Evolutionary conservation across 2,329 filamentous ascomycete genomes (phyloP), one percentile per base, ranked within the genome.

Genomic region (Cercospora sesami): DNA sequence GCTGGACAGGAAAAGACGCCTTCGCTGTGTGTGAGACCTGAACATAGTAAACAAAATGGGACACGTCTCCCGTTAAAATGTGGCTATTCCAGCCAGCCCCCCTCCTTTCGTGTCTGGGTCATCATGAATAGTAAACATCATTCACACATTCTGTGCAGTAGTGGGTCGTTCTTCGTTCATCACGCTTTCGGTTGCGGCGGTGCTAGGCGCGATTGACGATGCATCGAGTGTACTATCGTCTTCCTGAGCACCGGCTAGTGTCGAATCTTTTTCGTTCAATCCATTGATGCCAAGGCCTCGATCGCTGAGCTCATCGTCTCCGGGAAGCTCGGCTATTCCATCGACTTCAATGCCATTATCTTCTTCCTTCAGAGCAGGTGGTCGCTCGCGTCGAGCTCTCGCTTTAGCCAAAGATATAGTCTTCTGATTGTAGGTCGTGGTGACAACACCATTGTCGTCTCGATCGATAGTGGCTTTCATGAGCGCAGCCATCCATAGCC

Each of bases 381-480:
- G 95, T 5, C 95, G 88, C 77, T 97, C 93, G 66, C 91, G 91
- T 89, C 96, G 92, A 70, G 90, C 87, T 67, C 90, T 89, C 12
- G 95, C 95, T 81, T 97, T 97, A 65, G 90, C 87, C 6, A 99
- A 87, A 28, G 91, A 95, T 65, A 99, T 97, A 0, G 95, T 99
- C 83, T 96, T 95, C 78, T 97, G 94, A 78, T 97, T 94, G 81
- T 98, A 98, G 3, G 93, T 97, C 3, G 92, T 95, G 21, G 92
- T 93, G 68, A 97, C 90, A 9, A 90, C 87, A 69, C 91, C 87
- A 63, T 74, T 75, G 75, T 87, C 82, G 73, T 99, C 95, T 69
- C 94, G 90, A 77, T 98, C 94, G 74, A 99, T 99, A 1, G 95
- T 99, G 10, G 95, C 95, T 82, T 99, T 99, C 92, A 99, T 96